Evolutionary conservation across 106 monocot genomes (phyloP).

Genomic region (Amphibolis antarctica): DNA sequence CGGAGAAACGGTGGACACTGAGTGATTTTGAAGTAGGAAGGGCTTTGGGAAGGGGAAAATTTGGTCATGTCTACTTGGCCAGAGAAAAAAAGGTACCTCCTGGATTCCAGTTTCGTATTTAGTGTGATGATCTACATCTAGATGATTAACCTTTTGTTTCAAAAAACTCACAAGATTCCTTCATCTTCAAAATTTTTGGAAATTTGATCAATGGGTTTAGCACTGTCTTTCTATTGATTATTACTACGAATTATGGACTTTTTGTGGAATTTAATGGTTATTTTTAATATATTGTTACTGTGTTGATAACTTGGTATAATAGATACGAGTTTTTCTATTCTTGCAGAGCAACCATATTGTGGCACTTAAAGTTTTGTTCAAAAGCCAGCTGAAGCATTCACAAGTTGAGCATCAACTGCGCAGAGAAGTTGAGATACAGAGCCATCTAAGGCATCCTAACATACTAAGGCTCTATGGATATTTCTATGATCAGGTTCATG

Average conservation of each 20-base stretch:
- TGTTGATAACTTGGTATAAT: neutral
- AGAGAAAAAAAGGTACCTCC: constrained; percentile 69
- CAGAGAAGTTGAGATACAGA: constrained; percentile 96
- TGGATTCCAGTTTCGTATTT: neutral
- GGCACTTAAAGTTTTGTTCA: constrained; percentile 93
- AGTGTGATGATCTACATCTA: neutral
- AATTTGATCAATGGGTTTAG: too few species aligned
- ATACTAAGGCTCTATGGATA: constrained; percentile 95
- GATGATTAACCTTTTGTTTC: too few species aligned
- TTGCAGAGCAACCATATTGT: constrained; percentile 87
- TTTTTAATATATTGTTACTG: too few species aligned
- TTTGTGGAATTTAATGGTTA: neutral
- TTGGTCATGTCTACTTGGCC: constrained; percentile 96
- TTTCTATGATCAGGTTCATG: constrained; percentile 91
- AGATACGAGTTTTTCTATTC: constrained; percentile 3
- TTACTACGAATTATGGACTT: too few species aligned
- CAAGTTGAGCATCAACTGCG: constrained; percentile 94
- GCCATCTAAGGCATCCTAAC: constrained; percentile 85
- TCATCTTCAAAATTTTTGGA: too few species aligned
- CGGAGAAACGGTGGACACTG: constrained; percentile 77
- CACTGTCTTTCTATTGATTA: too few species aligned
- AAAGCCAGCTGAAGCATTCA: constrained; percentile 93
- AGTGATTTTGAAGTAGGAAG: constrained; percentile 90
- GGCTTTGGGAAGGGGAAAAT: constrained; percentile 96
- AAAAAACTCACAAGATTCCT: too few species aligned